Base-by-base conservation (phyloP, 805 yeast genomes). In the Candida sanyiensis region DNA sequence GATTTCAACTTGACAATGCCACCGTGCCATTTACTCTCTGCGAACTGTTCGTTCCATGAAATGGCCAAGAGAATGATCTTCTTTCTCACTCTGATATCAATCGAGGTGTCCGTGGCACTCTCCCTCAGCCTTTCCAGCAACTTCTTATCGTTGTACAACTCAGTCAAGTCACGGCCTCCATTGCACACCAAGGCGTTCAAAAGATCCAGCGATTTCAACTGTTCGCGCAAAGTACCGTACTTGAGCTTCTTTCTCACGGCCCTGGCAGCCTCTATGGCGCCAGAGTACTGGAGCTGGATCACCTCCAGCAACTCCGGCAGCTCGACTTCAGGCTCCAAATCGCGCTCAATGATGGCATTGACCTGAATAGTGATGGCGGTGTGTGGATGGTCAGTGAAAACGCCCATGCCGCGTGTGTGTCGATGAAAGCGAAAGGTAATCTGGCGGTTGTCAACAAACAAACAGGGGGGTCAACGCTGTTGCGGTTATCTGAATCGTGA, bases 191-290 rank as follows among this genome's bases (percentile, higher is more conserved):
- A 57, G 15, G 75, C 62, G 49, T 83, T 84, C 28, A 80, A 59
- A 10, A 82, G 40, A 35, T 53, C 81, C 62, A 88, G 58, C 0
- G 95, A 83, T 33, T 84, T 73, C 38, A 72, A 50, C 57, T 85
- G 95, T 47, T 81, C 82, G 15, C 64, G 61, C 5, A 61, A 22
- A 17, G 30, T 56, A n/a, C 97, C 97, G 55, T 90, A 83, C 62
- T 94, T 93, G 55, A 93, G 64, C 52, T 80, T 78, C 67, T 93
- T 93, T 36, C 98, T 72, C 17, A 93, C 64, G 1, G 96, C 94
- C 30, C 97, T 69, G 0, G 97, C 97, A 2, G 94, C 90, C 58
- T 93, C 99, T 25, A 62, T 61, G 3, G 69, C 58, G 18, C 66
- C 61, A 5, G 75, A 67, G 17, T 67, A 61, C 16, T 55, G 52